Base-by-base conservation (phyloP, 2,329 filamentous ascomycete species). In the Ceratocystis colombiana region DNA sequence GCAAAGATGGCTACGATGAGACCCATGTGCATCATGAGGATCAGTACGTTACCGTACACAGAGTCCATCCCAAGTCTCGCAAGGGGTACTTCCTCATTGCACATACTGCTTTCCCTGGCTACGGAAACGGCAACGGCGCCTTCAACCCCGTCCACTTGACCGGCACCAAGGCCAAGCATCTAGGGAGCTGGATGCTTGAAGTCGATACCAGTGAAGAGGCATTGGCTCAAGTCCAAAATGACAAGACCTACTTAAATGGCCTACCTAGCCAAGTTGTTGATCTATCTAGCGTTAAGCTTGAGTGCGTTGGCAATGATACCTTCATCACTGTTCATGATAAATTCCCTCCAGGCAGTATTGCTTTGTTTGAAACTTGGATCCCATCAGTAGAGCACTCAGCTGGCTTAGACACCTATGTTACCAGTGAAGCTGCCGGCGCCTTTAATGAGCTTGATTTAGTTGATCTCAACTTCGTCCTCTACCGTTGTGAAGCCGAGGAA, bases 11-110 rank as follows among this genome's bases (percentile, higher is more conserved):
- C 22, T 99, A 96, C 73, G 88, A 92, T 66, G 94, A 99, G 75
- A 96, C 91, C 6, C 93, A 96, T 72, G 90, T 99, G 64, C 93
- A 99, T 73, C 94, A 99, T 73, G 92, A 97, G 70, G 88, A 90
- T 66, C 89, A 99, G 74, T 96, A 96, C 73, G 88, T 99, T 72
- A 99, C 94, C 0, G 90, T 99, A 5, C 94, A 99, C 74, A 83
- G 95, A 69, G 90, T 97, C 2, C 92, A 99, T 73, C 94, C 93
- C 0, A 86, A 89, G 73, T 95, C 90, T 1, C 84, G 94, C 67
- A 96, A 94, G 74, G 94, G 94, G 0, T 93, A 96, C 75, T 96
- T 97, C 76, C 79, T 97, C 61, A 92, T 99, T 71, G 93, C 95
- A 0, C 94, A 97, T 72, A 97, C 94, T 3, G 94, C 95, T 0